Evolutionary conservation across 2,329 filamentous ascomycete species (phyloP), one percentile per base, ranked within the genome.

Genomic region (Sporothrix inflata): DNA sequence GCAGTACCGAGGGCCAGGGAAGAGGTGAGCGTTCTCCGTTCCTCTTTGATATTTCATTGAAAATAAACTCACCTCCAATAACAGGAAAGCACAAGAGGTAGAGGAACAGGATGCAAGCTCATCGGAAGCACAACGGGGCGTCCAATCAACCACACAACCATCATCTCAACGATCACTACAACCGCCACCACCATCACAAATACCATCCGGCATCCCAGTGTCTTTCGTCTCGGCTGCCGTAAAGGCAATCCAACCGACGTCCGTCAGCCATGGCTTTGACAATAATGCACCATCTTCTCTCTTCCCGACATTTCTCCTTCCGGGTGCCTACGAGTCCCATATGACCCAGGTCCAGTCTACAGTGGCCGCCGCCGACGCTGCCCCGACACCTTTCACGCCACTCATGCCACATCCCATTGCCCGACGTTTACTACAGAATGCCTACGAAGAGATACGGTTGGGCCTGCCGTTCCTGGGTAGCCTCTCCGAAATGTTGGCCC

Each of bases 1-100:
- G 12, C 65, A 53, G 65, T 68, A 68, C n/a, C 27, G 65, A 1
- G 65, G 65, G 4, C 21, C 38, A 3, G 65, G 65, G 7, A 68
- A 40, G n/a, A 51, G 11, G 60, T 24, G 7, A 16, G 24, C 45
- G 7, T 21, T 19, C n/a, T n/a, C n/a, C n/a, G n/a, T n/a, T n/a
- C n/a, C n/a, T n/a, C n/a, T n/a, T n/a, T n/a, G n/a, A n/a, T n/a
- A n/a, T n/a, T n/a, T n/a, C n/a, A n/a, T n/a, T n/a, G n/a, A n/a
- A n/a, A n/a, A n/a, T n/a, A n/a, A n/a, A n/a, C n/a, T n/a, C n/a
- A n/a, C n/a, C n/a, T n/a, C n/a, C n/a, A n/a, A n/a, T n/a, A n/a
- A n/a, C 21, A 34, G 47, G 19, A 16, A 38, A 27, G 11, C 63
- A 11, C 34, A 49, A 60, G 27, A 11, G 14, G 30, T 1, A 3